Conservation (phyloP, 176 grass and related monocot species). For the Carex cristatella region DNA sequence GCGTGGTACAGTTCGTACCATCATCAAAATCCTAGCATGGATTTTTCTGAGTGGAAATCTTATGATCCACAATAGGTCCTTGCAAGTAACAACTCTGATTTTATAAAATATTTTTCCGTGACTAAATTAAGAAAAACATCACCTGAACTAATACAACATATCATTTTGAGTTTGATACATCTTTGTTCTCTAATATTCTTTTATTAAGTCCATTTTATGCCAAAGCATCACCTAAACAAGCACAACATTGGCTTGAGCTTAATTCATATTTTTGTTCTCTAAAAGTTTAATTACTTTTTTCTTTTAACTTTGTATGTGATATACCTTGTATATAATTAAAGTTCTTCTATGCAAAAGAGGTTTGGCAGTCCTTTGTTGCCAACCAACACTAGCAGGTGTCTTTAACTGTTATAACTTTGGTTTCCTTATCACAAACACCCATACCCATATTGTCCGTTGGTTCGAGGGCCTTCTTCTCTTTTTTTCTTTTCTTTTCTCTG, state of each 20-base stretch:
- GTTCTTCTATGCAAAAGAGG: background rate
- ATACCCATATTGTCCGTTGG: background rate
- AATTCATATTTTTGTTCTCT: background rate
- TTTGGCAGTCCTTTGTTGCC: background rate
- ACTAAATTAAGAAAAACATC: background rate
- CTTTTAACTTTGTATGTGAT: background rate
- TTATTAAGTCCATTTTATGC: background rate
- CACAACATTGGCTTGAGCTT: background rate
- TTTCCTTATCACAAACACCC: background rate
- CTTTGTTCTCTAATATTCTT: background rate
- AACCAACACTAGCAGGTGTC: background rate
- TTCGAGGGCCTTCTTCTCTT: too few relatives aligned
- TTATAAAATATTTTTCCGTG: background rate
- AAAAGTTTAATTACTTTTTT: background rate
- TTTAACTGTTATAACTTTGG: background rate
- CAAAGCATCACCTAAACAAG: background rate
- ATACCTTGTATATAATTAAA: background rate
- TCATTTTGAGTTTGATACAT: background rate
- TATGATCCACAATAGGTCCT: background rate
- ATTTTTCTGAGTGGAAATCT: too few relatives aligned
- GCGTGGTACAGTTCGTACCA: background rate
- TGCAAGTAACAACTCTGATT: background rate
- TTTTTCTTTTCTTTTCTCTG: background rate
- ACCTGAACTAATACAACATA: background rate
- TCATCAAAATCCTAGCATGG: background rate